phyloP scores from a whole-genome alignment of 2,329 filamentous ascomycete species.

The Ophiognomonia clavigignenti-juglandacearum region DNA sequence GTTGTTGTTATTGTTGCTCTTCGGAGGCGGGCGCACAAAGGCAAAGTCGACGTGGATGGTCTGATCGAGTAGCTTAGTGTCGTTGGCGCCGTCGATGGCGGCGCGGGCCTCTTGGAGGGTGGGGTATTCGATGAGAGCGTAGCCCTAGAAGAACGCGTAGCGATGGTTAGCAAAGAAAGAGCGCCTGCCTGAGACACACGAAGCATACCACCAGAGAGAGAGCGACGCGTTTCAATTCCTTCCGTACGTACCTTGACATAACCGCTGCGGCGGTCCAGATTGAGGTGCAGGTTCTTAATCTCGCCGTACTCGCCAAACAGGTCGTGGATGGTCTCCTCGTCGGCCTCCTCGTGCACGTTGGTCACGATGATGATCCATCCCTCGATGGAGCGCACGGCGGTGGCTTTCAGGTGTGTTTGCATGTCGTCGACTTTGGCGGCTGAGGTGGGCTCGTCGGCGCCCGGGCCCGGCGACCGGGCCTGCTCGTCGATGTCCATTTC shows the following conservation, averaged over 20 bases:
- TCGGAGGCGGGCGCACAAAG: conserved; percentile 74
- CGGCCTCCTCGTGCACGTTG: conserved; percentile 83
- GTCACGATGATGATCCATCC: conserved; percentile 86
- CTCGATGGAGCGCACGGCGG: conserved; percentile 80
- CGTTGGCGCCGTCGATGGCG: conserved; percentile 76
- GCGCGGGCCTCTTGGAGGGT: conserved; percentile 74
- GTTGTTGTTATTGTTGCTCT: conserved; percentile 32
- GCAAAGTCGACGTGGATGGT: conserved; percentile 78
- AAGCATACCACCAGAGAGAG: too few species aligned
- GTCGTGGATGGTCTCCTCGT: conserved; percentile 77
- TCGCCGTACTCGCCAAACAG: conserved; percentile 80
- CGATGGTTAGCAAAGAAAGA: not conserved
- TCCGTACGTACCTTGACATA: conserved; percentile 68
- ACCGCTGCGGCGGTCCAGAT: conserved; percentile 75
- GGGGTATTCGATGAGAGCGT: conserved; percentile 79
- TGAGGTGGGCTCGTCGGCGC: conserved; percentile 32
- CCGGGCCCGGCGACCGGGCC: conserved; percentile 23
- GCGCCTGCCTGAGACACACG: too few species aligned
- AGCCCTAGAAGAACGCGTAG: conserved; percentile 51
- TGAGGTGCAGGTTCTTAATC: conserved; percentile 82
- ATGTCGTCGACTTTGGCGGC: conserved; percentile 56
- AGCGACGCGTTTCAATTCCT: too few species aligned
- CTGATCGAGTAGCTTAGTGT: conserved; percentile 75
- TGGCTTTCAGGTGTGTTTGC: conserved; percentile 68
- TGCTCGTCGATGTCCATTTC: conserved; percentile 57